Evolutionary conservation across 805 yeast genomes (phyloP), one percentile per base, ranked within the genome.

Genomic region (Blastobotrys peoriensis): DNA sequence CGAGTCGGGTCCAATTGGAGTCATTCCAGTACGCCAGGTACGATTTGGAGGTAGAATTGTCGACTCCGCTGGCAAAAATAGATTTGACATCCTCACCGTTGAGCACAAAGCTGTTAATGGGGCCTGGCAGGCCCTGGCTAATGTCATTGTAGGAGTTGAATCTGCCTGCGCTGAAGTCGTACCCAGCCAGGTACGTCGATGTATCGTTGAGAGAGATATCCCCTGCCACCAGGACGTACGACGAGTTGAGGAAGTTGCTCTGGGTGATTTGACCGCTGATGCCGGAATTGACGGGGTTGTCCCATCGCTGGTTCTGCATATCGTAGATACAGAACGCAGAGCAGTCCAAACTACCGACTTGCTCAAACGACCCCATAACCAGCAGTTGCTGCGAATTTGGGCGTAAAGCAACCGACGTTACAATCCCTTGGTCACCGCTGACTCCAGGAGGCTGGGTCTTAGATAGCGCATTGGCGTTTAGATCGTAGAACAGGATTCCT

Each of bases 281-380:
- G 4, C 70, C 56, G 16, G 52, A 51, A 9, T 60, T 45, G 9
- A 61, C 46, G 27, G 65, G 63, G 3, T 78, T 65, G 5, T 64
- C 62, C 85, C 95, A 82, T 17, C 79, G 65, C 0, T 75, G 65
- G 25, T 70, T 67, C 3, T 63, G 58, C 48, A 78, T 60, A 54
- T 81, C 81, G 58, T 76, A 86, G 28, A 81, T 64, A 60, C 96
- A 88, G 30, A 89, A 62, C 1, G 77, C 73, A 2, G 68, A 60
- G 62, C 96, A 88, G 20, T 65, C 61, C 25, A 73, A 63, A 3
- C 76, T 65, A 0, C 83, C 81, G 1, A 84, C 80, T 17, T 68
- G 59, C 17, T 70, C 73, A 58, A 85, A 87, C 36, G 74, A 69
- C 19, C 97, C 96, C 33, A 84, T 95, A 9, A 85, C 85, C 23